Evolutionary conservation across 352 stramenopile species (phyloP), one percentile per base, ranked within the genome.

Genomic region (Saprolegnia parasitica): DNA sequence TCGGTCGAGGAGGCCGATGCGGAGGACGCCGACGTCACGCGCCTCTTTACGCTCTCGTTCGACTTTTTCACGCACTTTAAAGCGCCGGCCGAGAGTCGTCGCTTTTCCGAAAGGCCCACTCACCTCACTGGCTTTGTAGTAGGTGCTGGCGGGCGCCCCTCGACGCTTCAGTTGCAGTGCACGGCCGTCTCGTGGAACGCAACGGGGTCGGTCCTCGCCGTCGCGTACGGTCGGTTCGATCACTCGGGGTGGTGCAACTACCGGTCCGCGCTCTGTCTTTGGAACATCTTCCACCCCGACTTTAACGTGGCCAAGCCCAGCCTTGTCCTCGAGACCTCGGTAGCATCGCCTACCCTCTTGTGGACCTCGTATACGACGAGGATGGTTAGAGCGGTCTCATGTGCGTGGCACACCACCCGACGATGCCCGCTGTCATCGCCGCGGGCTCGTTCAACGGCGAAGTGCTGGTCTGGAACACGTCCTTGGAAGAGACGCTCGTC

Each of bases 201-300:
- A 2, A 95, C 87, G 0, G 89, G 89, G n/a, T 83, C 85, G 8
- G 73, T 91, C 24, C 78, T 96, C 23, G 88, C 78, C n/a, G 83
- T 90, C 24, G 76, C 86, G 37, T 96, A 95, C 57, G 89, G 89
- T 26, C 79, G 87, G 29, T 90, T 93, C 24, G 86, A 96, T 65
- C 82, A 95, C 71, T 83, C 79, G 1, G 88, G 88, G 0, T 96
- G 88, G 88, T 96, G 88, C 76, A 86, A 96, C 67, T 92, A 90
- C 46, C 86, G 85, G 46, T 93, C 86, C 8, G 86, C 87, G 42
- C 73, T 96, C 32, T 95, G 86, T 63, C 75, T 90, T 64, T 96
- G 88, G 88, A 90, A 84, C 50, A 80, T 96, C 35, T 96, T 96
- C 58, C 83, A 89, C 65, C 73, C 77, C 15, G 85, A 93, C 42